These are phyloP conservation scores for Peniophora sp. DNA, from an alignment of 1,284 basidiomycete genomes.

Conservation along the genomic window DNA sequence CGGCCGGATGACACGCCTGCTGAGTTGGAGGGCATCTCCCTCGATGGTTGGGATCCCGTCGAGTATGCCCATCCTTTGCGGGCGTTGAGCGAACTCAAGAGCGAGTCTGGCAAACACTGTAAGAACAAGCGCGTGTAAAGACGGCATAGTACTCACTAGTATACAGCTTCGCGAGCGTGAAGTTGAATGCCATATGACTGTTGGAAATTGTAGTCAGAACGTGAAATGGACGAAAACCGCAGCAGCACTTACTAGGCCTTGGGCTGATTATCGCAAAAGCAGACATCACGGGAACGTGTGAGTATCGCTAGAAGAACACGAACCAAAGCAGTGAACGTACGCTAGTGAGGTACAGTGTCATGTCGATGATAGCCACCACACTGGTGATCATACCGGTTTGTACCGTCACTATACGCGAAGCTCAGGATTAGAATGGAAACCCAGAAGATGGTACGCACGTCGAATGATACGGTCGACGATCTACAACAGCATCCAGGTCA, in stretches of 20 bases:
- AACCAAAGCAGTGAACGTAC: conserved; percentile 8
- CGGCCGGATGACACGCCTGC: background rate
- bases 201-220: background rate
- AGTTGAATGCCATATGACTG: conserved; percentile 17
- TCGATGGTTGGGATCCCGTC: background rate
- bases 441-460: conserved; percentile 11
- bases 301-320: background rate
- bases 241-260: too few species aligned
- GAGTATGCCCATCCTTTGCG: conserved; percentile 13
- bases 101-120: conserved; percentile 27
- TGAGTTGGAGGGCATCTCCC: background rate
- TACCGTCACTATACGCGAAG: conserved; percentile 21
- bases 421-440: background rate
- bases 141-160: conserved; percentile 10
- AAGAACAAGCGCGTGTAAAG: conserved; percentile 9
- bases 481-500: too few species aligned
- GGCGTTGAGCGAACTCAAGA: conserved; percentile 24
- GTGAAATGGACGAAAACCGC: background rate
- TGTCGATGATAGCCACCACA: conserved; percentile 16
- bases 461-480: conserved; percentile 21
- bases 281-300: too few species aligned
- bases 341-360: conserved; percentile 16
- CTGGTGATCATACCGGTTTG: conserved; percentile 22
- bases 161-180: conserved; percentile 23
- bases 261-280: too few species aligned